Evolutionary conservation across 495 filamentous ascomycete species (phyloP).

Genomic region (Hyaloscypha bicolor): DNA sequence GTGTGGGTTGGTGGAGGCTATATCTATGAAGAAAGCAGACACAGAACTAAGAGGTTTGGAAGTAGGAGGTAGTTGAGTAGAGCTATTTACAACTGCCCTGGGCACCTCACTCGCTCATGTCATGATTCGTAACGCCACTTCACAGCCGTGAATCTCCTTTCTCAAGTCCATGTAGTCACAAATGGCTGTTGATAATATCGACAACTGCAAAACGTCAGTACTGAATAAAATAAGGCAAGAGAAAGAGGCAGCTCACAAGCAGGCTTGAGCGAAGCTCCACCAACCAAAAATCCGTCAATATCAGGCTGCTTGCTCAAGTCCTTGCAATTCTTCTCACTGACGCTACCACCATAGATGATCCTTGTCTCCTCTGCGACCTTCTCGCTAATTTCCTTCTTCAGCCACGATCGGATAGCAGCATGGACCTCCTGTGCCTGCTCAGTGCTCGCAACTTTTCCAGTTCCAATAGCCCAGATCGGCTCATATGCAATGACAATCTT

Average conservation of each 20-base stretch:
- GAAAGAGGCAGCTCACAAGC: constrained; percentile 68
- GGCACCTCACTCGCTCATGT: background rate
- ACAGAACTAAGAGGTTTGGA: background rate
- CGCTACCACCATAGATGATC: constrained; percentile 94
- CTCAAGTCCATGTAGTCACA: constrained; percentile 34
- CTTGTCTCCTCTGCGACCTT: constrained; percentile 76
- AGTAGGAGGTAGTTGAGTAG: background rate
- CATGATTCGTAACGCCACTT: background rate
- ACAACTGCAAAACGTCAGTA: constrained; percentile 48
- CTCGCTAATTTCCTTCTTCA: constrained; percentile 70
- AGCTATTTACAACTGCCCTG: constrained; percentile 12
- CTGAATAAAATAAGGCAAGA: background rate
- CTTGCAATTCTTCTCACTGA: constrained; percentile 97
- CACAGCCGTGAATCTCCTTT: constrained; percentile 20
- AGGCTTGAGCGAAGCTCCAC: constrained; percentile 97
- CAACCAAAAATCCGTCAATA: constrained; percentile 98
- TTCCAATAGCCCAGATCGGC: constrained; percentile 99
- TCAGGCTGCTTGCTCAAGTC: constrained; percentile 89
- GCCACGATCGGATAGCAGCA: constrained; percentile 87
- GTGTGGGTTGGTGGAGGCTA: background rate
- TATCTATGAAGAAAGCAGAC: background rate
- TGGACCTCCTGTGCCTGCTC: constrained; percentile 96
- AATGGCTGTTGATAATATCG: constrained; percentile 62
- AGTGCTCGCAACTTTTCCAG: constrained; percentile 93
- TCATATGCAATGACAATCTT: constrained; percentile 98